Percentiles rank a stretch among this genome's conserved stretches.
These are phyloP conservation scores for Smithsoniella earleae DNA, from an alignment of 163 green algal genomes.

Conservation along the genomic window DNA sequence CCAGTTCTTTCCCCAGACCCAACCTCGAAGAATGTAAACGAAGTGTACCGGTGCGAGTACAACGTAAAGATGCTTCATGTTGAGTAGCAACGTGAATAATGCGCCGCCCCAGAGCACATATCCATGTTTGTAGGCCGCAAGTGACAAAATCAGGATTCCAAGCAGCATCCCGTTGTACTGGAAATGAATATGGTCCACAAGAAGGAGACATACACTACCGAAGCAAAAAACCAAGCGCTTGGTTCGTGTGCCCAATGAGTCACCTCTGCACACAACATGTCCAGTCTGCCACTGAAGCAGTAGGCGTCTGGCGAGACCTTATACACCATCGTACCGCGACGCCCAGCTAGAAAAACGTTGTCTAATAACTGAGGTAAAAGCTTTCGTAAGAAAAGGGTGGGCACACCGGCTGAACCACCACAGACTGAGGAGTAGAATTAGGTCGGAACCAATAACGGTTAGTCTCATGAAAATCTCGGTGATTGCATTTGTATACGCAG, in stretches of 20 bases:
- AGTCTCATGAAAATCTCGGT: conserved; percentile 15
- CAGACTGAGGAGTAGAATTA: background rate
- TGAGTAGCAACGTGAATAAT: conserved; percentile 75
- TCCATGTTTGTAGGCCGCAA: conserved; percentile 44
- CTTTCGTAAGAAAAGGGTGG: too few species aligned
- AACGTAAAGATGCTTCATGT: conserved; percentile 91
- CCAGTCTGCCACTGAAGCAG: background rate
- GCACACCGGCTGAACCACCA: conserved; percentile 6
- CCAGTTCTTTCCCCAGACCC: conserved; percentile 11
- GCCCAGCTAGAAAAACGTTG: too few species aligned
- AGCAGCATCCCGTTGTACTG: conserved; percentile 96
- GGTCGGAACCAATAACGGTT: background rate
- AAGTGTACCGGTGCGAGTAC: conserved; percentile 72
- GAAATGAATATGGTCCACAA: conserved; percentile 98
- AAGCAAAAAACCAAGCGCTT: too few species aligned
- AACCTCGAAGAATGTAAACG: conserved; percentile 59
- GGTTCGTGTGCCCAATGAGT: too few species aligned
- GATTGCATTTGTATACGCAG: conserved; percentile 1
- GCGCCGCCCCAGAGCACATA: conserved; percentile 45
- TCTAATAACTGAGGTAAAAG: too few species aligned
- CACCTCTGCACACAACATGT: conserved; percentile 37
- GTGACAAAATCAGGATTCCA: conserved; percentile 71
- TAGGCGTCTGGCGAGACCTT: conserved; percentile 13
- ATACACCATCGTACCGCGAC: too few species aligned
- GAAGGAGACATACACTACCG: conserved; percentile 65